phyloP scores from a whole-genome alignment of 495 filamentous ascomycete species.

The Talaromyces ruber region DNA sequence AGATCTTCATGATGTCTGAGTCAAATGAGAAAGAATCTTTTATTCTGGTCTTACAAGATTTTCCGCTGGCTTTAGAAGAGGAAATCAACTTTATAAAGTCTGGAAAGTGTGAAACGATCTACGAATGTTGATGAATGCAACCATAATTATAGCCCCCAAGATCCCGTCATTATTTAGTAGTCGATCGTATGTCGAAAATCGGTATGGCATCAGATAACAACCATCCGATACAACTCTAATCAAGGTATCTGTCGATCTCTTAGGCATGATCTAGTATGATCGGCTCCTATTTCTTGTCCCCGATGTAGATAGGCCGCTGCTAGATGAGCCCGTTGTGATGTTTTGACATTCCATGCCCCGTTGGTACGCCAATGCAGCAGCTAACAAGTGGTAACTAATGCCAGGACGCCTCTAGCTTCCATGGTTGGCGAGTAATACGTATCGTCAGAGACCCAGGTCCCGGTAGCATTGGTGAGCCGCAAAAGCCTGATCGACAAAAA shows the following conservation, averaged over 20 bases:
- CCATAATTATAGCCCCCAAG: background rate
- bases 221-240: background rate
- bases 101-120: background rate
- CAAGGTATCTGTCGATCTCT: background rate
- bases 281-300: background rate
- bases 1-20: background rate
- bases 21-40: background rate
- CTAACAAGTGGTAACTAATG: background rate
- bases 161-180: background rate
- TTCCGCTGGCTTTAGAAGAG: background rate
- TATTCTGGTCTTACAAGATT: background rate
- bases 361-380: background rate
- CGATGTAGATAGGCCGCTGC: background rate
- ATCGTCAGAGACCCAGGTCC: background rate
- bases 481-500: background rate
- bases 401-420: background rate
- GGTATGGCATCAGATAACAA: background rate
- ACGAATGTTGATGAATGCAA: background rate
- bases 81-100: background rate
- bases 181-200: background rate
- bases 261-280: background rate
- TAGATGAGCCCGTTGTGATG: background rate
- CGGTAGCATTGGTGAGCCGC: background rate
- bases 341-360: background rate
- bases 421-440: background rate